phyloP scores from a whole-genome alignment of 2,329 filamentous ascomycete genomes.

The Aspergillus bombycis region DNA sequence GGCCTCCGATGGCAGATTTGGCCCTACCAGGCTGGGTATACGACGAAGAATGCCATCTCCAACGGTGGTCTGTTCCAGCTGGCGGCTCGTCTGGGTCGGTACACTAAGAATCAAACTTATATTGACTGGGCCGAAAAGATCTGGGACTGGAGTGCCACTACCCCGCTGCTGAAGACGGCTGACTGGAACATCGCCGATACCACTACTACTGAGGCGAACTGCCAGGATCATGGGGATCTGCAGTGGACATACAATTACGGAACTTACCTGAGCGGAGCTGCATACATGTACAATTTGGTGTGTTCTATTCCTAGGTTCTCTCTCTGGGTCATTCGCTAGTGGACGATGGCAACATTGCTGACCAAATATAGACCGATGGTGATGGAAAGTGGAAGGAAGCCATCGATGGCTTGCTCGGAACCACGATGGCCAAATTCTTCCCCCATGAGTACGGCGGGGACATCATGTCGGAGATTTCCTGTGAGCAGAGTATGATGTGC shows the following conservation, averaged over 20 bases:
- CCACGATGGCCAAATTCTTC: conserved; percentile 57
- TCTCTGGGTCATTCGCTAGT: not conserved
- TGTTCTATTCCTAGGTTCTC: conserved; percentile 17
- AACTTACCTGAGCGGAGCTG: conserved; percentile 59
- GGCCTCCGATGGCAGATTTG: conserved; percentile 88
- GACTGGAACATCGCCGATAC: conserved; percentile 62
- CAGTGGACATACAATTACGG: conserved; percentile 64
- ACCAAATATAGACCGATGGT: conserved; percentile 40
- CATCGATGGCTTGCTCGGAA: conserved; percentile 60
- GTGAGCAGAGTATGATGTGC: conserved; percentile 65
- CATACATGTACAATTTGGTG: conserved; percentile 60
- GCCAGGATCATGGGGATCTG: conserved; percentile 55
- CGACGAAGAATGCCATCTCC: conserved; percentile 62
- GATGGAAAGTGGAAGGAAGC: conserved; percentile 59
- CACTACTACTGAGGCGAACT: conserved; percentile 53
- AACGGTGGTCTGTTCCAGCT: conserved; percentile 63
- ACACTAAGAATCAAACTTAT: conserved; percentile 80
- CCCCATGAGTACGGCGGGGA: conserved; percentile 49
- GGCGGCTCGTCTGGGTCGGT: conserved; percentile 70
- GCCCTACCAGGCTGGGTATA: conserved; percentile 70
- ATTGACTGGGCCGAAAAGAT: conserved; percentile 74
- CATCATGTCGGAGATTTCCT: conserved; percentile 69
- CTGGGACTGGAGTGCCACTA: conserved; percentile 60
- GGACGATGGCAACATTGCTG: conserved; percentile 20
- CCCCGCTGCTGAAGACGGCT: conserved; percentile 54